phyloP scores from a whole-genome alignment of 345 rosid genomes.

The Rhizophora mangle region DNA sequence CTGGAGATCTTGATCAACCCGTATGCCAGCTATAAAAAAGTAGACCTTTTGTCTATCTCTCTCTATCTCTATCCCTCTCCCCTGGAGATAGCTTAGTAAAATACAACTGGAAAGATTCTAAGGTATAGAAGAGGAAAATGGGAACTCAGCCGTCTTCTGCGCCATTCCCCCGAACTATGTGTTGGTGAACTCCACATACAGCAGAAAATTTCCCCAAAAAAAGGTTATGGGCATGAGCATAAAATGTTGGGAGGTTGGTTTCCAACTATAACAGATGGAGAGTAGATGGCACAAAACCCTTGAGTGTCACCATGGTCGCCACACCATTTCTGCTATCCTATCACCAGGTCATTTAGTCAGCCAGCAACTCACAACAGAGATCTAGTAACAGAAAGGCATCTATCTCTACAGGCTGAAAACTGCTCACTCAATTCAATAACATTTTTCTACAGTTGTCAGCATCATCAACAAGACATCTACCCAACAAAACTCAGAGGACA shows the following conservation, averaged over 20 bases:
- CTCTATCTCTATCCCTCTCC: too few species aligned
- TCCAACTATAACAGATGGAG: neutral
- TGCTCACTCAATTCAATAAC: neutral
- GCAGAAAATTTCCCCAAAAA: neutral
- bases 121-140: neutral
- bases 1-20: too few species aligned
- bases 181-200: neutral
- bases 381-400: neutral
- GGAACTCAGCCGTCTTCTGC: neutral
- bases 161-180: neutral
- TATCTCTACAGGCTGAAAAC: slow-evolving; percentile 8
- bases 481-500: slow-evolving; percentile 4
- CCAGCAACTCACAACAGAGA: neutral
- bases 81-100: too few species aligned
- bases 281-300: too few species aligned
- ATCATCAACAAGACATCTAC: neutral
- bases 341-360: neutral
- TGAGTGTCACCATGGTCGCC: too few species aligned
- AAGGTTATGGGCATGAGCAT: neutral
- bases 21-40: too few species aligned
- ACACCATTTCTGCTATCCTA: neutral
- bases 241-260: neutral
- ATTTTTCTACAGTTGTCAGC: neutral
- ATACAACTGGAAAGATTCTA: too few species aligned
- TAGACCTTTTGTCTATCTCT: too few species aligned